A percentile compares a stretch with the other conserved stretches of the same genome.
Conservation (phyloP, 176 grass and related monocot genomes). For the Triticum turgidum region DNA sequence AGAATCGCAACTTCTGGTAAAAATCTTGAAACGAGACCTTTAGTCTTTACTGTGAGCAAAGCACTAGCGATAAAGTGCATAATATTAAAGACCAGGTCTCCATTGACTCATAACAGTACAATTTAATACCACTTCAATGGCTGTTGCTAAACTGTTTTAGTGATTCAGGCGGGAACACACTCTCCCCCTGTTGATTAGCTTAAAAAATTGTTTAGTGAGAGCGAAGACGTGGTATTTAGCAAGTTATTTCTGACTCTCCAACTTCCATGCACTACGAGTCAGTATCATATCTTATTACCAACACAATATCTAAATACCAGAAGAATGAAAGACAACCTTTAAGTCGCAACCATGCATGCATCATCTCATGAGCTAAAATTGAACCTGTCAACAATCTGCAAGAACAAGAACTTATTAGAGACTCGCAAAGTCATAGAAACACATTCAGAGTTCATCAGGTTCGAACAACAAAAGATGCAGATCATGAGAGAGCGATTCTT, state of each 20-base stretch:
- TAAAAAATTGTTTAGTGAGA: too few relatives aligned
- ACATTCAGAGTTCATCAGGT: neutral
- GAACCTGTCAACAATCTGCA: conserved; percentile 91
- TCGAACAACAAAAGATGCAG: neutral
- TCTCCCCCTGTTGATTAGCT: too few relatives aligned
- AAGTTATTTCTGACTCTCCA: neutral
- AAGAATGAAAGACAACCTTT: conserved; percentile 56
- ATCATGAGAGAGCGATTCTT: neutral
- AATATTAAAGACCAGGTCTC: too few relatives aligned
- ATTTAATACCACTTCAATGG: too few relatives aligned
- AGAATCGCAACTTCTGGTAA: neutral
- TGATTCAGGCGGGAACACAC: too few relatives aligned
- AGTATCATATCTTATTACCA: neutral
- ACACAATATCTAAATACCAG: neutral
- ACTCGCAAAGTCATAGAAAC: neutral
- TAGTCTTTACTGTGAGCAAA: neutral
- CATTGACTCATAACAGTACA: too few relatives aligned
- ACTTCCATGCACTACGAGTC: neutral
- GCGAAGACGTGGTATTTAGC: neutral
- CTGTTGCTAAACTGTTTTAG: neutral
- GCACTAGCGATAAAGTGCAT: neutral
- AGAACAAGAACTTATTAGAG: conserved; percentile 27
- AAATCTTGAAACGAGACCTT: neutral
- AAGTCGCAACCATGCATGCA: conserved; percentile 96
- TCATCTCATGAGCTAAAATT: conserved; percentile 98